A percentile compares a stretch with the other conserved stretches of the same genome.
These are phyloP conservation scores for Decorospora gaudefroyi DNA, from an alignment of 2,329 filamentous ascomycete species.

Conservation along the genomic window DNA sequence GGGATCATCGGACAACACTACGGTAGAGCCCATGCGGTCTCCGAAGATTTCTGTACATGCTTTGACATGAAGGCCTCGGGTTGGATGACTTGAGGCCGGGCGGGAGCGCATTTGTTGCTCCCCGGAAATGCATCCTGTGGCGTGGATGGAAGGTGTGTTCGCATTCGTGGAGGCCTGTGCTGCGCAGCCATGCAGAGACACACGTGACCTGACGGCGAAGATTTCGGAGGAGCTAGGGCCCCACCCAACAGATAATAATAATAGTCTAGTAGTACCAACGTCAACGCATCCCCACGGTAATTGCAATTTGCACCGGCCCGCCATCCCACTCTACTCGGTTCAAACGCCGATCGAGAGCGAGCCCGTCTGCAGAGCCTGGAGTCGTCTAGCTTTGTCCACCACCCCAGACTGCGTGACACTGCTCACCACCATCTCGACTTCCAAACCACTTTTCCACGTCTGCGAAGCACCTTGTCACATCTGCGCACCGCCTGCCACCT, in stretches of 20 bases:
- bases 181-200: slow-evolving; percentile 4
- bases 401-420: slow-evolving; percentile 10
- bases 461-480: slow-evolving; percentile 1
- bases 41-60: not conserved
- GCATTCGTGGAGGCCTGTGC: not conserved
- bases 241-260: no score
- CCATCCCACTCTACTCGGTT: slow-evolving; percentile 26
- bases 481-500: slow-evolving; percentile 5
- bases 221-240: slow-evolving; percentile 12
- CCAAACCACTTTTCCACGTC: not conserved
- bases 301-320: slow-evolving; percentile 31
- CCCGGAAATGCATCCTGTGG: no score
- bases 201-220: slow-evolving; percentile 9
- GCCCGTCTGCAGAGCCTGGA: slow-evolving; percentile 11
- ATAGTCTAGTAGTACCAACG: slow-evolving; percentile 19
- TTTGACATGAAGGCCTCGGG: not conserved
- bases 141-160: no score
- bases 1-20: slow-evolving; percentile 14
- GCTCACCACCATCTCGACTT: slow-evolving; percentile 1
- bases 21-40: slow-evolving; percentile 10
- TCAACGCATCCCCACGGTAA: slow-evolving; percentile 21
- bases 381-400: slow-evolving; percentile 5
- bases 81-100: no score
- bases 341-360: slow-evolving; percentile 21
- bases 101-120: no score